Conservation (phyloP, 768 basidiomycete species). For the Trichaptum fuscoviolaceum region DNA sequence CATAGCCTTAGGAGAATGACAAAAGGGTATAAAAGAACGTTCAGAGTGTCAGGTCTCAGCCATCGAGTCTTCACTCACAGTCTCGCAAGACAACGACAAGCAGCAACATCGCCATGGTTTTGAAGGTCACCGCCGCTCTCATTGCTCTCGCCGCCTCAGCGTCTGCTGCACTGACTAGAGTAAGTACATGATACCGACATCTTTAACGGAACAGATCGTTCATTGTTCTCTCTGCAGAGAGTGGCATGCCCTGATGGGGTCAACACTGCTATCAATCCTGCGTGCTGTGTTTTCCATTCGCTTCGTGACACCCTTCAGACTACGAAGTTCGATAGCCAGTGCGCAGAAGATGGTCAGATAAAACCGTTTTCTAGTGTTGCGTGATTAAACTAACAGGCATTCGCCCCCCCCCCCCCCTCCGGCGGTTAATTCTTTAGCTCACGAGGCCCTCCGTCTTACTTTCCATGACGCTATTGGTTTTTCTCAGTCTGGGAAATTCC, state of each 20-base stretch:
- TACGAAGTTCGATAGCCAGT: background rate
- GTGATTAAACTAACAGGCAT: background rate
- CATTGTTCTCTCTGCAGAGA: background rate
- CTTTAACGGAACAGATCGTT: background rate
- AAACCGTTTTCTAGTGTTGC: background rate
- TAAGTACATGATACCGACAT: background rate
- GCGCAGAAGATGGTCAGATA: background rate
- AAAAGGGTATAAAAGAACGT: background rate
- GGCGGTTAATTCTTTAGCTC: too few species aligned
- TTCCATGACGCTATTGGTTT: slow-evolving; percentile 11
- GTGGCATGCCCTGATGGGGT: slow-evolving; percentile 15
- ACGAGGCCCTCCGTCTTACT: slow-evolving; percentile 5
- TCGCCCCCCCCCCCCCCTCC: background rate
- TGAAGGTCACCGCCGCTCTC: slow-evolving; percentile 1
- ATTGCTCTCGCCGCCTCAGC: slow-evolving; percentile 1
- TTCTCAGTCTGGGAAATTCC: slow-evolving; percentile 2
- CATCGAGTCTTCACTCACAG: slow-evolving; percentile 1
- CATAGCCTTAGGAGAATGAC: background rate
- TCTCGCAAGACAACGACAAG: background rate
- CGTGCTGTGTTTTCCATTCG: slow-evolving; percentile 3
- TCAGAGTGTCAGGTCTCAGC: background rate
- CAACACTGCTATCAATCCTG: slow-evolving; percentile 12
- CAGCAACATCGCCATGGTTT: background rate
- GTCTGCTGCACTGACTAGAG: background rate
- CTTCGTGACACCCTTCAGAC: slow-evolving; percentile 1